A percentile compares a stretch with the other conserved stretches of the same genome.
These are phyloP conservation scores for Apiotrichum veenhuisii DNA, from an alignment of 1,284 basidiomycete genomes.

Conservation along the genomic window DNA sequence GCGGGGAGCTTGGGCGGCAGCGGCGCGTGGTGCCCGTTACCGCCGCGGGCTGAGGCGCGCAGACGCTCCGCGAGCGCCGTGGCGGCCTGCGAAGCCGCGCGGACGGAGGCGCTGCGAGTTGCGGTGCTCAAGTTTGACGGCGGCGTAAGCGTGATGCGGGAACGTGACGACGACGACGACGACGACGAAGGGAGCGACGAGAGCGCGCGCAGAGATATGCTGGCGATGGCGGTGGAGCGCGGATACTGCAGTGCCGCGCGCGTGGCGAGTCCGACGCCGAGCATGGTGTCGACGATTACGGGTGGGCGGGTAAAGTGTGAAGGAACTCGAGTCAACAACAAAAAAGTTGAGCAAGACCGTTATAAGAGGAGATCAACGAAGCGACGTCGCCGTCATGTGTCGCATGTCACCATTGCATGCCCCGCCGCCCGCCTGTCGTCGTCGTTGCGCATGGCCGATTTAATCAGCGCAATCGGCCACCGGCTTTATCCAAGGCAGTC, in stretches of 20 bases:
- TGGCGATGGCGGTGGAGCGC: background rate
- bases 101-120: background rate
- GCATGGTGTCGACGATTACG: background rate
- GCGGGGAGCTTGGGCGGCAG: slow-evolving; percentile 1
- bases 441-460: too few species aligned
- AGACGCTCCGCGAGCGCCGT: slow-evolving; percentile 1
- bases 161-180: background rate
- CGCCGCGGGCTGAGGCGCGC: background rate
- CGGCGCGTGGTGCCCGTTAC: background rate
- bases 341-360: too few species aligned
- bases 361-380: too few species aligned
- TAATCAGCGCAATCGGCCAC: too few species aligned
- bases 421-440: too few species aligned
- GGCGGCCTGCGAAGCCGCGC: background rate
- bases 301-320: too few species aligned
- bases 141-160: background rate
- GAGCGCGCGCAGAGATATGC: background rate
- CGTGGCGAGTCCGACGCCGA: background rate
- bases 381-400: too few species aligned
- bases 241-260: background rate
- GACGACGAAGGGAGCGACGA: background rate
- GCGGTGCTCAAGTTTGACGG: background rate
- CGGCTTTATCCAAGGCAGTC: too few species aligned
- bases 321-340: too few species aligned
- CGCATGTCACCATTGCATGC: too few species aligned